phyloP scores from a whole-genome alignment of 1,284 basidiomycete species.

The Moesziomyces sp. region DNA sequence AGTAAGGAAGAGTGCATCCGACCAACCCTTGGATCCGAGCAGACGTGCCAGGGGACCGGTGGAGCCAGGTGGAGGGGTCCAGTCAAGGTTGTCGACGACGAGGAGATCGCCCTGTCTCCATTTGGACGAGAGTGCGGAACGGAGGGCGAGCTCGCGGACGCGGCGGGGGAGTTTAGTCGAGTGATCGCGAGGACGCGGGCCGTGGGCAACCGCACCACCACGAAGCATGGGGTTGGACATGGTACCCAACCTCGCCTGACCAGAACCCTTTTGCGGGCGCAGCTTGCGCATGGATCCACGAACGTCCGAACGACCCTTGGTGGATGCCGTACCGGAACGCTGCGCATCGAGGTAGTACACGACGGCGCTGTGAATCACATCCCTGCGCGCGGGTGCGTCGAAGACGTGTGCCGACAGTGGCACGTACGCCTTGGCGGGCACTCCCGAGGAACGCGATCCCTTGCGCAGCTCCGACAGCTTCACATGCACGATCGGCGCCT shows the following conservation, averaged over 20 bases:
- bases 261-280: conserved; percentile 89
- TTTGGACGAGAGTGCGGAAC: conserved; percentile 84
- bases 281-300: conserved; percentile 88
- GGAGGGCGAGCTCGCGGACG: conserved; percentile 90
- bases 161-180: conserved; percentile 88
- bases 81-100: conserved; percentile 75
- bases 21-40: conserved; percentile 58
- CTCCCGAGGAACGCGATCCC: background rate
- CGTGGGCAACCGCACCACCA: conserved; percentile 91
- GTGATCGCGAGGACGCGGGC: conserved; percentile 89
- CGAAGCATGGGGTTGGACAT: conserved; percentile 86
- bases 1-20: conserved; percentile 62
- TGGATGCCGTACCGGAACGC: conserved; percentile 88
- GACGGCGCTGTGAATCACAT: conserved; percentile 92
- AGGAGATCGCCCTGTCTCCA: conserved; percentile 79
- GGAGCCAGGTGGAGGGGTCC: conserved; percentile 59
- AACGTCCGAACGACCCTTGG: conserved; percentile 91
- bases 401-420: conserved; percentile 86
- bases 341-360: conserved; percentile 87
- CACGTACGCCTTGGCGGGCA: conserved; percentile 68
- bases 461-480: conserved; percentile 43
- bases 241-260: conserved; percentile 88
- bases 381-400: conserved; percentile 80
- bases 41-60: conserved; percentile 56
- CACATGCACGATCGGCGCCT: conserved; percentile 48